A percentile compares a stretch with the other conserved stretches of the same genome.
Conservation (phyloP, 1,139 yeast species). For the Yamadazyma triangularis region DNA sequence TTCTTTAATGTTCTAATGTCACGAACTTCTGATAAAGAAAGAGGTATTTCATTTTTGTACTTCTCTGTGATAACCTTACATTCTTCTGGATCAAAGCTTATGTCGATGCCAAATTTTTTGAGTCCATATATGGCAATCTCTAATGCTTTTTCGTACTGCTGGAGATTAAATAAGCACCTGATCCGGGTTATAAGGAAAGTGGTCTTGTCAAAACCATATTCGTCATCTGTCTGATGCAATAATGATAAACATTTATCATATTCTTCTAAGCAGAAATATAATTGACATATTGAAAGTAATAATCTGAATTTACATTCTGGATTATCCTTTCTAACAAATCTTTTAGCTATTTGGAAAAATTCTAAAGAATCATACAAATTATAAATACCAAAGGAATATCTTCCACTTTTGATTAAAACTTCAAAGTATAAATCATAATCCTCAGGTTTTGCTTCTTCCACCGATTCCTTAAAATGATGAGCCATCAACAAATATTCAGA, state of each 20-base stretch:
- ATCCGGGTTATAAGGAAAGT: slow-evolving; percentile 33
- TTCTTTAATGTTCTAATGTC: slow-evolving; percentile 20
- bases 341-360: slow-evolving; percentile 27
- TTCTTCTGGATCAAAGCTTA: slow-evolving; percentile 19
- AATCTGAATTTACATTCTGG: slow-evolving; percentile 18
- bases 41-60: slow-evolving; percentile 31
- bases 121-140: slow-evolving; percentile 32
- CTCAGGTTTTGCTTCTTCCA: slow-evolving; percentile 19
- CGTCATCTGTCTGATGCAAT: slow-evolving; percentile 16
- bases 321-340: slow-evolving; percentile 18
- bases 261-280: slow-evolving; percentile 22
- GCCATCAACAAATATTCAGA: slow-evolving; percentile 30
- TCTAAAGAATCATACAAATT: slow-evolving; percentile 26
- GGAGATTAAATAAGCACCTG: slow-evolving; percentile 34
- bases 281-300: slow-evolving; percentile 30
- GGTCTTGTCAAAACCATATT: slow-evolving; percentile 24
- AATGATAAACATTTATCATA: slow-evolving; percentile 26
- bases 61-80: slow-evolving; percentile 17
- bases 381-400: slow-evolving; percentile 30
- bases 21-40: slow-evolving; percentile 41
- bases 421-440: slow-evolving; percentile 26
- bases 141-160: slow-evolving; percentile 30
- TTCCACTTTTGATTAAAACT: slow-evolving; percentile 34
- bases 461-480: slow-evolving; percentile 27
- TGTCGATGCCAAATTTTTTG: slow-evolving; percentile 24